Evolutionary conservation across 2,329 filamentous ascomycete genomes (phyloP), one percentile per base, ranked within the genome.

Genomic region (Leptographium wingfieldii): DNA sequence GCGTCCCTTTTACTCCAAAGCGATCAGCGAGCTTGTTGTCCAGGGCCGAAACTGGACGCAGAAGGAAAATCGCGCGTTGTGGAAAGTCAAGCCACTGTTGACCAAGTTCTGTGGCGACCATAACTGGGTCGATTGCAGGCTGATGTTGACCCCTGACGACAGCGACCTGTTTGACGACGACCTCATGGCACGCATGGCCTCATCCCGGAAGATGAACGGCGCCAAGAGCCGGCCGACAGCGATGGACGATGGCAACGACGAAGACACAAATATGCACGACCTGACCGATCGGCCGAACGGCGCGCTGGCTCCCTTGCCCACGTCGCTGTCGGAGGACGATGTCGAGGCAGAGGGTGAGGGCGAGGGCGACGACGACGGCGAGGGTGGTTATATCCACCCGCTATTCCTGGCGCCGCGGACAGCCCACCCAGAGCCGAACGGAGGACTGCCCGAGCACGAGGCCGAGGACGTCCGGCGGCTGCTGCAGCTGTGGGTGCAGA

Each of bases 381-480:
- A 58, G 33, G 74, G 76, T 16, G 74, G 79, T 4, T n/a, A 80
- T 33, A 81, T 92, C 61, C 87, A 92, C 68, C 87, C 88, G 3
- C 82, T 90, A 67, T 95, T 90, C 71, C 71, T 84, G 52, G 81
- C 86, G 43, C 86, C 89, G 0, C 69, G 74, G 31, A 75, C 80
- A 38, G 80, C 82, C 29, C 77, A 80, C 59, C 80, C 85, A 2
- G 86, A 92, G 69, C 79, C 85, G 59, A 84, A 91, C 68, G 74
- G 88, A 48, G 86, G 86, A 1, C 79, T 95, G 3, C 88, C 88
- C 0, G 77, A 84, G 22, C 73, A 77, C 31, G 89, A 94, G 72
- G 90, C 90, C 1, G 88, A 92, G 64, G 88, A 94, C 62, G 84
- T 89, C 52, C 83, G 89, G 61, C 81, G 86, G 60, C 73, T 91